Percentiles rank a stretch among this genome's conserved stretches.
Conservation (phyloP, 2,329 filamentous ascomycete species). For the Tolypocladium amazonense region DNA sequence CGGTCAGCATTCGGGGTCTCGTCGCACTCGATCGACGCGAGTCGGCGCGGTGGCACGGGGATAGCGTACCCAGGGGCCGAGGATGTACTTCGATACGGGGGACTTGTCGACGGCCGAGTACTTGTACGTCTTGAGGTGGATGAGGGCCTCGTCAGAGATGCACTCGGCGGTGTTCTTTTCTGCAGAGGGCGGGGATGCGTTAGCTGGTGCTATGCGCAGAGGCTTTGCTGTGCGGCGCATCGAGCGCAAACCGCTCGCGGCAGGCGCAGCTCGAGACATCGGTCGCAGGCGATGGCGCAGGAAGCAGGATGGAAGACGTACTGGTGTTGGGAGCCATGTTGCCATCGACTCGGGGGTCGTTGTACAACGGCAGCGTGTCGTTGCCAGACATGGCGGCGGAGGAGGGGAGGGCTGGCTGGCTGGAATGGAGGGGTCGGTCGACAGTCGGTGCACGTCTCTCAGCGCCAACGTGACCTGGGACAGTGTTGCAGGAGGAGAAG, state of each 20-base stretch:
- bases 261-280: background rate
- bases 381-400: constrained; percentile 15
- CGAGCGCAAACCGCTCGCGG: background rate
- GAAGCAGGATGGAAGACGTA: constrained; percentile 6
- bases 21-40: background rate
- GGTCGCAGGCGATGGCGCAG: background rate
- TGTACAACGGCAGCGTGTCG: constrained; percentile 20
- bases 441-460: background rate
- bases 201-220: background rate
- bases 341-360: constrained; percentile 14
- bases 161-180: constrained; percentile 53
- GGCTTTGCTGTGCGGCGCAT: background rate
- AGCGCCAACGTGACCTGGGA: background rate
- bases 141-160: constrained; percentile 80
- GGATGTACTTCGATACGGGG: constrained; percentile 82
- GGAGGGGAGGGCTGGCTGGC: constrained; percentile 11
- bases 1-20: background rate
- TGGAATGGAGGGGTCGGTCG: constrained; percentile 3
- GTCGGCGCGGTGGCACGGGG: background rate
- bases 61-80: constrained; percentile 79
- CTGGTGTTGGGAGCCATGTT: constrained; percentile 24
- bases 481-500: background rate
- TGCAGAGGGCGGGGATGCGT: constrained; percentile 5
- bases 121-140: constrained; percentile 90
- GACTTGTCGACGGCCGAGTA: constrained; percentile 97